Evolutionary conservation across 805 yeast species (phyloP), one percentile per base, ranked within the genome.

Genomic region (Candida sakaeoensis): DNA sequence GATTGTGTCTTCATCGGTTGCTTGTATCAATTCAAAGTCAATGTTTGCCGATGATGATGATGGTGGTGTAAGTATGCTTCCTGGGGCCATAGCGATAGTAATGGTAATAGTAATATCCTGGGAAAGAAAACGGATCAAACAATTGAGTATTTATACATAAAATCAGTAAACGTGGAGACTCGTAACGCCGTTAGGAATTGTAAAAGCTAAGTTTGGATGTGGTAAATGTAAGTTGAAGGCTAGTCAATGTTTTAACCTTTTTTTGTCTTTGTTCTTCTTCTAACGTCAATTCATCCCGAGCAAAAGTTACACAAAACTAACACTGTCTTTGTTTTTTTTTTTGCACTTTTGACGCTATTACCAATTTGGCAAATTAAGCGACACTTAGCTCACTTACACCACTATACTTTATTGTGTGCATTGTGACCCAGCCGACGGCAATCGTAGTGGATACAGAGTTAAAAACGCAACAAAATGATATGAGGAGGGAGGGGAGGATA

Each of bases 1-100:
- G 23, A 63, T 55, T 18, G 49, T 36, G 10, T 52, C 52, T 10
- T 36, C 33, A 36, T 63, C 68, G 8, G 52, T 53, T 8, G 55
- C 26, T 12, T 47, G 50, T 12, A 45, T 40, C 18, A 56, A 47
- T 23, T 43, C 44, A 36, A 47, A 47, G 26, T 44, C 41, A n/a
- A n/a, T n/a, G n/a, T n/a, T n/a, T 5, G 36, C 34, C n/a, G 40
- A 27, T 15, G 39, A 10, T 5, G 26, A 7, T 14, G 5, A 5
- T 18, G 24, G 34, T 13, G 33, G 14, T 14, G 27, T 13, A 7
- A 27, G 16, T 24, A 34, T 14, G 14, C 14, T n/a, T 16, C 37
- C 27, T 27, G 39, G 39, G 18, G 39, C 21, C 39, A 36, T 36
- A 30, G 8, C 13, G 5, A 17, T 8, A 8, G 9, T 5, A 16